These are phyloP conservation scores for Aspergillus alliaceus DNA, from an alignment of 2,329 filamentous ascomycete species.

Conservation along the genomic window DNA sequence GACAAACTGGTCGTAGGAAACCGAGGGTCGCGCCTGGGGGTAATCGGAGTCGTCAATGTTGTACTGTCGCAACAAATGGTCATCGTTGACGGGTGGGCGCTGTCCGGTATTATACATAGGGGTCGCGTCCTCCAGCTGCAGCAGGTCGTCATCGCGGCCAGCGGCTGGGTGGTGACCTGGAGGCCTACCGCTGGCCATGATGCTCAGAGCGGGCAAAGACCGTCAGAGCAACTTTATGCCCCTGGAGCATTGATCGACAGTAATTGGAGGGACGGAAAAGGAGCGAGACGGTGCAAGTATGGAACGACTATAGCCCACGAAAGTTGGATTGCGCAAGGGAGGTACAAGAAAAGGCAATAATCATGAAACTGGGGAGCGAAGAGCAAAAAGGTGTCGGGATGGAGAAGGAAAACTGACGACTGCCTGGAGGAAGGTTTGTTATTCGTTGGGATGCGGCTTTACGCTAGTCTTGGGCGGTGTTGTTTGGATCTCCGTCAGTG, in stretches of 20 bases:
- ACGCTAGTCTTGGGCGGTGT: slow-evolving; percentile 5
- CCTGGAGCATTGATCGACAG: slow-evolving; percentile 41
- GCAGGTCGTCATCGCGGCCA: slow-evolving; percentile 45
- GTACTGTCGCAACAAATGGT: slow-evolving; percentile 74
- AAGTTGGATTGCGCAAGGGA: slow-evolving; percentile 10
- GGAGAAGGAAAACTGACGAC: slow-evolving; percentile 6
- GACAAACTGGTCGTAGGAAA: slow-evolving; percentile 94
- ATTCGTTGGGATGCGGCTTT: slow-evolving; percentile 3
- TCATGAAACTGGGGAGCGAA: not conserved
- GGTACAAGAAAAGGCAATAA: not conserved
- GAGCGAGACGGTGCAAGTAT: not conserved
- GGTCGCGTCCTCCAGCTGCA: slow-evolving; percentile 42
- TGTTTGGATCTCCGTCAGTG: slow-evolving; percentile 7
- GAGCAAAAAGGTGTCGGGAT: not conserved
- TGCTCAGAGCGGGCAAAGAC: slow-evolving; percentile 37
- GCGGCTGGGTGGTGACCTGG: slow-evolving; percentile 49
- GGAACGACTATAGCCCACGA: not conserved
- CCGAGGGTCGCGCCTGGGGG: slow-evolving; percentile 71
- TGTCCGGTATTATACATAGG: slow-evolving; percentile 70
- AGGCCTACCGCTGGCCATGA: slow-evolving; percentile 55
- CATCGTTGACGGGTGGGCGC: slow-evolving; percentile 75
- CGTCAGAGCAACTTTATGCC: slow-evolving; percentile 30
- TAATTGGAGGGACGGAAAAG: not conserved
- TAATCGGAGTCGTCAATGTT: slow-evolving; percentile 66
- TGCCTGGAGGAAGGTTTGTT: slow-evolving; percentile 1